phyloP scores from a whole-genome alignment of 768 basidiomycete species.

The Tulasnella sp. region DNA sequence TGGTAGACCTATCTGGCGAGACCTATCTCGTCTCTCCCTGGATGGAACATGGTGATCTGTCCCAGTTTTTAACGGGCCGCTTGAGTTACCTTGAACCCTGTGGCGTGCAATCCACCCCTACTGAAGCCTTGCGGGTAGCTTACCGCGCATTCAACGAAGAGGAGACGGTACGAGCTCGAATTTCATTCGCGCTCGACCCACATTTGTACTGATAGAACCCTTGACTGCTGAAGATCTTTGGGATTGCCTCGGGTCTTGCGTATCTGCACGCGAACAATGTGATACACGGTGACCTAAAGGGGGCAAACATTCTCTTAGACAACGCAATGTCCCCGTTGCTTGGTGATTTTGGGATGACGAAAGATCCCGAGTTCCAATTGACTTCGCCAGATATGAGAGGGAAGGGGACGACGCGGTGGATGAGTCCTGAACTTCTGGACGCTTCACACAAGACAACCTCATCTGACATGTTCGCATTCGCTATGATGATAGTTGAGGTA shows the following conservation, averaged over 20 bases:
- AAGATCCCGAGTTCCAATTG: not conserved
- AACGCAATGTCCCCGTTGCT: not conserved
- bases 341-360: not conserved
- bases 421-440: not conserved
- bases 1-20: not conserved
- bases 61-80: not conserved
- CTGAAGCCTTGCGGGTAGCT: no score
- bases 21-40: constrained; percentile 5
- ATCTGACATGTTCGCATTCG: not conserved
- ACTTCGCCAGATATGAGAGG: not conserved
- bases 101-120: no score
- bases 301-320: not conserved
- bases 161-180: not conserved
- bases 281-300: constrained; percentile 2
- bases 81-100: no score
- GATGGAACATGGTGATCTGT: not conserved
- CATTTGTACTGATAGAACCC: not conserved
- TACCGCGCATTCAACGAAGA: not conserved
- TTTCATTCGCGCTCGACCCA: not conserved
- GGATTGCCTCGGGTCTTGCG: not conserved
- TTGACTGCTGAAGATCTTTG: not conserved
- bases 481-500: not conserved
- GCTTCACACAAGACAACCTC: not conserved
- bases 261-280: not conserved
- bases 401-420: not conserved